Conservation (phyloP, 1,284 basidiomycete species). For the Ceratobasidium sp. region DNA sequence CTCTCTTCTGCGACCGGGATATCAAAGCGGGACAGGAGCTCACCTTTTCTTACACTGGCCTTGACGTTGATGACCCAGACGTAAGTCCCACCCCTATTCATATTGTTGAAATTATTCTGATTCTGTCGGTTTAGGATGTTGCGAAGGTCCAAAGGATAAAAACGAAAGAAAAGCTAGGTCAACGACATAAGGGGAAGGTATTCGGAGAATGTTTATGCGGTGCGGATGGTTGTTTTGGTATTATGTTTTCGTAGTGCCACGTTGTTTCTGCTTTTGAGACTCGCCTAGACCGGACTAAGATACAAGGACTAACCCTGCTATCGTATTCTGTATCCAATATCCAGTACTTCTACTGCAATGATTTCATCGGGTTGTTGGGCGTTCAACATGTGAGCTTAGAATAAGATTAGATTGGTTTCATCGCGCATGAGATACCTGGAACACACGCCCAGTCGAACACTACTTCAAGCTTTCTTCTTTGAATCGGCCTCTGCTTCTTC, state of each 20-base stretch:
- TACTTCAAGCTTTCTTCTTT: neutral
- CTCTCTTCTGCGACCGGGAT: slow-evolving; percentile 77
- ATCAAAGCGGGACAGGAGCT: slow-evolving; percentile 80
- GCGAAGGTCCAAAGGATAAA: slow-evolving; percentile 25
- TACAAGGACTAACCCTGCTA: too few species aligned
- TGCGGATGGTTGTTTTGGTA: slow-evolving; percentile 26
- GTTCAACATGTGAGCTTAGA: too few species aligned
- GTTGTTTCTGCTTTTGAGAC: too few species aligned
- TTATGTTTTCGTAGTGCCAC: slow-evolving; percentile 14
- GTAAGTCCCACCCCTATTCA: slow-evolving; percentile 32
- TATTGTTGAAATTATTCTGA: neutral
- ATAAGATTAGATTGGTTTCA: too few species aligned
- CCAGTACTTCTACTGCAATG: too few species aligned
- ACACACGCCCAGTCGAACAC: too few species aligned
- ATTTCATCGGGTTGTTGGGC: too few species aligned
- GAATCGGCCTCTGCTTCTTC: slow-evolving; percentile 14
- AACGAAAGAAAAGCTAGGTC: neutral
- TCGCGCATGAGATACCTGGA: too few species aligned
- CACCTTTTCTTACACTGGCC: slow-evolving; percentile 83
- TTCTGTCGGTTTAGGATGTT: neutral
- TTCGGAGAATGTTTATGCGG: slow-evolving; percentile 39
- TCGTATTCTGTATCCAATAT: too few species aligned
- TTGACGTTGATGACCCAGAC: slow-evolving; percentile 61
- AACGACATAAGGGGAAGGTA: slow-evolving; percentile 28
- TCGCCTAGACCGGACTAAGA: too few species aligned